A percentile compares a stretch with the other conserved stretches of the same genome.
Evolutionary conservation across 2,329 filamentous ascomycete species (phyloP).

Genomic region (Scedosporium boydii): DNA sequence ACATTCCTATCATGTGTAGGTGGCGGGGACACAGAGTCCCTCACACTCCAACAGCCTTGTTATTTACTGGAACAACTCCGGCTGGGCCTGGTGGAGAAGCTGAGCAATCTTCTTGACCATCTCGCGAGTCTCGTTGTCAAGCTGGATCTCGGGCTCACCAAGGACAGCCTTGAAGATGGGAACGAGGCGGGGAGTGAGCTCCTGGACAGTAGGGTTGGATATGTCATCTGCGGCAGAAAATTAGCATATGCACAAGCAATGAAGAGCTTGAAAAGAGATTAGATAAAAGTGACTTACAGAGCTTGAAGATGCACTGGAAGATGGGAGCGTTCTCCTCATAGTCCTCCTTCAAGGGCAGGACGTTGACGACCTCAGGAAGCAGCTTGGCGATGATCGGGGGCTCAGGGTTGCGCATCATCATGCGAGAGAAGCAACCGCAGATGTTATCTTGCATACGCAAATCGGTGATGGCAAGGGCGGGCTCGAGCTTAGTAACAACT

Average conservation of each 20-base stretch:
- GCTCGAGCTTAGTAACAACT: slow-evolving; percentile 80
- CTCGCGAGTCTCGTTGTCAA: slow-evolving; percentile 60
- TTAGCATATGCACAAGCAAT: slow-evolving; percentile 12
- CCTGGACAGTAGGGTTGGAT: slow-evolving; percentile 59
- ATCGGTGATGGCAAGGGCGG: slow-evolving; percentile 66
- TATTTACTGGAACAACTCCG: slow-evolving; percentile 16
- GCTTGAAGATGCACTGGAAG: slow-evolving; percentile 78
- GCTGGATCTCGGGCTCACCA: slow-evolving; percentile 61
- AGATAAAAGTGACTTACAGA: slow-evolving; percentile 50
- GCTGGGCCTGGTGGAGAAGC: slow-evolving; percentile 28
- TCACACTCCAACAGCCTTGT: background rate
- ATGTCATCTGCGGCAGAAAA: slow-evolving; percentile 42
- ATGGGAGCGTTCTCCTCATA: slow-evolving; percentile 95
- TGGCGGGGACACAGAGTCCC: background rate
- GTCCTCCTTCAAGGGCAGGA: slow-evolving; percentile 84
- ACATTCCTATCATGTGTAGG: background rate
- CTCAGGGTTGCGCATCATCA: slow-evolving; percentile 86
- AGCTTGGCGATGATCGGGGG: slow-evolving; percentile 72
- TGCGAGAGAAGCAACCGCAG: slow-evolving; percentile 78
- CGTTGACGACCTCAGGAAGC: slow-evolving; percentile 66
- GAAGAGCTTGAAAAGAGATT: background rate
- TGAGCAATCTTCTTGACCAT: slow-evolving; percentile 57
- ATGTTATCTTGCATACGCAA: slow-evolving; percentile 87
- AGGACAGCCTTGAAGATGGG: slow-evolving; percentile 66
- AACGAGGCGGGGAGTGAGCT: slow-evolving; percentile 60